phyloP scores from a whole-genome alignment of 345 rosid genomes.

The Aquilaria yunnanensis region DNA sequence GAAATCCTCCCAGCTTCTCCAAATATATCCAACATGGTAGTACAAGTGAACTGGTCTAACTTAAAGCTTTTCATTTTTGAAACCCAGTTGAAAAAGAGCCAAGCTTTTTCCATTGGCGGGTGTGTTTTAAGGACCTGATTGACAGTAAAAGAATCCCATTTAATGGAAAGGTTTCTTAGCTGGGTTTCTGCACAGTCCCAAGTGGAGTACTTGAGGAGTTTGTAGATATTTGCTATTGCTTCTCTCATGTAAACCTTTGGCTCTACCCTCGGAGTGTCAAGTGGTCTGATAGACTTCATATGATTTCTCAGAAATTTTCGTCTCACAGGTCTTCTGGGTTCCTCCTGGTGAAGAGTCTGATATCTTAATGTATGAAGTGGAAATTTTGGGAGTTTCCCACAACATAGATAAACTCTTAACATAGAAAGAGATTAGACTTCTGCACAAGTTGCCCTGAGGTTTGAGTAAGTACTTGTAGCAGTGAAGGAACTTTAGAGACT shows the following conservation, averaged over 20 bases:
- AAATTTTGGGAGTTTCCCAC: constrained; percentile 8
- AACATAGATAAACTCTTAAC: constrained; percentile 15
- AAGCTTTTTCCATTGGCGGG: constrained; percentile 91
- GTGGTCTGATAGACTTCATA: constrained; percentile 16
- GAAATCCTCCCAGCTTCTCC: constrained; percentile 82
- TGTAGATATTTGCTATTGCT: constrained; percentile 44
- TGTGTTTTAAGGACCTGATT: constrained; percentile 74
- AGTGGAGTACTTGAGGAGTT: constrained; percentile 56
- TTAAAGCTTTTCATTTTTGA: constrained; percentile 45
- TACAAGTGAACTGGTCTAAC: constrained; percentile 83
- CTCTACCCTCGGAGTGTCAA: constrained; percentile 8
- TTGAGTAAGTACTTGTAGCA: background rate
- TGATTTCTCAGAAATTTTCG: constrained; percentile 9
- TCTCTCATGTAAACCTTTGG: constrained; percentile 49
- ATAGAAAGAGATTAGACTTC: constrained; percentile 7
- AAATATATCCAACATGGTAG: constrained; percentile 90
- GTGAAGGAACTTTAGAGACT: no score
- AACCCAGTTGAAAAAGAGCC: constrained; percentile 90
- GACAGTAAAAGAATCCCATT: constrained; percentile 82
- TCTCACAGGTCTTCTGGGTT: constrained; percentile 19
- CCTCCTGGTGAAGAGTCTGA: constrained; percentile 36
- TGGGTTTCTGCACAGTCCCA: constrained; percentile 76
- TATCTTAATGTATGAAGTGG: constrained; percentile 19
- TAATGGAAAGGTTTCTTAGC: constrained; percentile 33
- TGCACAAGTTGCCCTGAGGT: background rate